Conservation (phyloP, 2,329 filamentous ascomycete genomes). For the Xylaria sp. region DNA sequence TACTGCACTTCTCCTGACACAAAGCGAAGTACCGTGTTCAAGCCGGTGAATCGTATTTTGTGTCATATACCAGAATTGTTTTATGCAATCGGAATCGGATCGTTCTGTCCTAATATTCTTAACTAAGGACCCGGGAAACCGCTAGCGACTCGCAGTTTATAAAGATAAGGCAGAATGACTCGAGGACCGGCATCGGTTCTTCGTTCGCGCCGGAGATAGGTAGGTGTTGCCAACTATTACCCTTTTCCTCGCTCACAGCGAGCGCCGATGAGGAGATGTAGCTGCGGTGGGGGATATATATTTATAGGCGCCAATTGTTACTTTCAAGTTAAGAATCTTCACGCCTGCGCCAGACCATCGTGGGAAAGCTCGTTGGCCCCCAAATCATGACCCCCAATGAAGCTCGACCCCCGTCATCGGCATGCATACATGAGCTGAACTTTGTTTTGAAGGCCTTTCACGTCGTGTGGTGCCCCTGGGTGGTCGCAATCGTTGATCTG, state of each 20-base stretch:
- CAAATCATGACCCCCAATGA: slow-evolving; percentile 7
- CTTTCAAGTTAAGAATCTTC: not conserved
- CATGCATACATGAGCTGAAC: not conserved
- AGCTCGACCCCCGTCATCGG: not conserved
- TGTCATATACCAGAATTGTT: not conserved
- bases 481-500: not conserved
- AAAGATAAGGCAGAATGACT: no score
- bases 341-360: slow-evolving; percentile 43
- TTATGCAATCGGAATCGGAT: not conserved
- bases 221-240: not conserved
- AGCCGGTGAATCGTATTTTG: not conserved
- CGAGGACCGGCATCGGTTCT: no score
- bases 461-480: slow-evolving; percentile 4
- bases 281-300: not conserved
- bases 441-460: not conserved
- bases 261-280: not conserved
- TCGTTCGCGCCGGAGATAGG: not conserved
- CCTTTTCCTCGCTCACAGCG: not conserved
- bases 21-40: not conserved
- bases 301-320: not conserved
- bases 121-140: not conserved
- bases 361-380: slow-evolving; percentile 5
- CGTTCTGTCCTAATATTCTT: no score
- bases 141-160: not conserved
- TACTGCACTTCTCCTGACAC: not conserved